Evolutionary conservation across 345 rosid species (phyloP), one percentile per base, ranked within the genome.

Genomic region (Citrus inodora): DNA sequence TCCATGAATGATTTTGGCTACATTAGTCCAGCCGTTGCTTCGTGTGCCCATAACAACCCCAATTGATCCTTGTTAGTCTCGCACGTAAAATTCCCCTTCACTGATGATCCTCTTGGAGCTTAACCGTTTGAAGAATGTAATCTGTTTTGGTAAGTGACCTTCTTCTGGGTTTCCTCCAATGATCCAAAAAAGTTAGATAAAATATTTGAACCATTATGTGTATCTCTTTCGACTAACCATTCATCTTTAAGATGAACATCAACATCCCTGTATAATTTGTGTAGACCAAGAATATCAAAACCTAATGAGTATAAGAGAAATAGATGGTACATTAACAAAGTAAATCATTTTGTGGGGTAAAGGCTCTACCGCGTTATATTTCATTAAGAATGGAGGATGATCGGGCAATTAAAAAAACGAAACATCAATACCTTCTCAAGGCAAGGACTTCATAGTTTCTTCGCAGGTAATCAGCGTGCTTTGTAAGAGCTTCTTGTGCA

Each of bases 381-480:
- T n/a, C 11, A 38, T 33, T 35, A 56, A 74, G 55, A 8, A 68
- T n/a, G 30, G 6, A 53, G 58, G 58, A 17, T 35, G 37, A 3
- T 62, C 17, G 25, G 78, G 40, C 42, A 62, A 40, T 28, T 60
- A 25, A 51, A 67, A 30, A 37, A 35, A 33, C 25, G 35, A 35
- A 40, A 55, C 8, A 5, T 11, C 63, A 65, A 66, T 79, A 93
- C 98, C 98, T 93, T 80, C 85, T 88, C 81, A 93, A 84, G 48
- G 98, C 87, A 72, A 93, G 94, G 86, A 93, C 92, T 85, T 92
- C 88, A 85, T 93, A 92, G 76, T 93, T 95, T 86, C 94, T 90
- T 79, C 94, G 85, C 86, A 95, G 82, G 89, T 87, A 90, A 83
- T 93, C 90, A 53, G 96, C 93, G 80, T 95, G 74, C 81, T 90